Evolutionary conservation across 441 rosid genomes (phyloP).

Genomic region (Aleurites moluccanus): DNA sequence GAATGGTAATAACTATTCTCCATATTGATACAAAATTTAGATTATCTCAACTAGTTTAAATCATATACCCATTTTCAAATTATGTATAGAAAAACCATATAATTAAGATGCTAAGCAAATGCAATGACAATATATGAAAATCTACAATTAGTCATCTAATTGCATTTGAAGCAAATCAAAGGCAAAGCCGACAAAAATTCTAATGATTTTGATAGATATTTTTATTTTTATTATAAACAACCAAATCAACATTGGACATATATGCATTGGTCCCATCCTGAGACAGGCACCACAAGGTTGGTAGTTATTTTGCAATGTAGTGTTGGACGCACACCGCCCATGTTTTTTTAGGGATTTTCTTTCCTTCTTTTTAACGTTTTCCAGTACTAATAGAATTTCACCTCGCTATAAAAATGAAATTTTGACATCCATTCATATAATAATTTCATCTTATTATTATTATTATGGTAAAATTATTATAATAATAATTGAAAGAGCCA

Average conservation of each 20-base stretch:
- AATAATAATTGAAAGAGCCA: too few species aligned
- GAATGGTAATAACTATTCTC: too few species aligned
- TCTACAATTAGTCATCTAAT: not conserved
- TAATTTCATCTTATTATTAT: too few species aligned
- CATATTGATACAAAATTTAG: too few species aligned
- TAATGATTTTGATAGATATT: slow-evolving; percentile 3
- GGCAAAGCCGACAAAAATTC: not conserved
- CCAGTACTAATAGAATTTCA: too few species aligned
- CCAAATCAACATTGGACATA: slow-evolving; percentile 11
- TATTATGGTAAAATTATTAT: too few species aligned
- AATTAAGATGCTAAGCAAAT: not conserved
- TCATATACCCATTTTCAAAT: too few species aligned
- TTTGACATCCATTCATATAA: too few species aligned
- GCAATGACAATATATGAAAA: not conserved
- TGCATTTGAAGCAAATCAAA: not conserved
- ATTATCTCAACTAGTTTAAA: too few species aligned
- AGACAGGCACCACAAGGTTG: not conserved
- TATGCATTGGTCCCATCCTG: not conserved
- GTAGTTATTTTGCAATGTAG: not conserved
- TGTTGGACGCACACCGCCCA: not conserved
- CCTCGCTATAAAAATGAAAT: too few species aligned
- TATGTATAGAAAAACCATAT: not conserved
- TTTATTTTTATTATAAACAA: not conserved
- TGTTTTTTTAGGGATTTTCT: too few species aligned
- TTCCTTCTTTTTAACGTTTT: too few species aligned